Evolutionary conservation across 169 alveolate species (phyloP).

Genomic region (Cryptosporidium canis): DNA sequence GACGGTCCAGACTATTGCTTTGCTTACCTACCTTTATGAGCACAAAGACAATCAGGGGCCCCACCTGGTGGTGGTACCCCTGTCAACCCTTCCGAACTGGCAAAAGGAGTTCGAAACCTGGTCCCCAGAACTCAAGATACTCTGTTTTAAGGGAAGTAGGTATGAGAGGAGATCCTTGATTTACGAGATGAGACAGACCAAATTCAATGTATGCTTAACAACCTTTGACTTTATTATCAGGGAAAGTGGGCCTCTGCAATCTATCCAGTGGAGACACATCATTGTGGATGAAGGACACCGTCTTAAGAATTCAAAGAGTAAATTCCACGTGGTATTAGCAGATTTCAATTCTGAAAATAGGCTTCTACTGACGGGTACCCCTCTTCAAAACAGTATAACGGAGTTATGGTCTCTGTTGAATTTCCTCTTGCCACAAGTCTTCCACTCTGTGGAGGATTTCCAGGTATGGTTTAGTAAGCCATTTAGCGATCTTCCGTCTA

Average conservation of each 20-base stretch:
- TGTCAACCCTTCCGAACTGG: conserved; percentile 94
- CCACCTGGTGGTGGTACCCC: conserved; percentile 90
- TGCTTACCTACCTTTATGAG: conserved; percentile 91
- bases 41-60: conserved; percentile 90
- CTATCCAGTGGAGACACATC: conserved; percentile 86
- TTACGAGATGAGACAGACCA: conserved; percentile 65
- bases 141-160: conserved; percentile 82
- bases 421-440: conserved; percentile 88
- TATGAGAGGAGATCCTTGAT: conserved; percentile 64
- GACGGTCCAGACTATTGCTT: conserved; percentile 95
- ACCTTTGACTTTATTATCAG: conserved; percentile 76
- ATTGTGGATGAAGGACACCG: conserved; percentile 93
- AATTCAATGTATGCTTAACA: conserved; percentile 75
- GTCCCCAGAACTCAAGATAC: conserved; percentile 90
- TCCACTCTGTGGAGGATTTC: conserved; percentile 90
- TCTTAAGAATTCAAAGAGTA: conserved; percentile 88
- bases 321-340: conserved; percentile 72
- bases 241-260: conserved; percentile 60
- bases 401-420: conserved; percentile 91
- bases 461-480: conserved; percentile 92
- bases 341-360: conserved; percentile 74
- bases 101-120: conserved; percentile 90
- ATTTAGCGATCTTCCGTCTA: conserved; percentile 82
- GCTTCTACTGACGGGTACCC: conserved; percentile 90
- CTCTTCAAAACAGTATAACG: conserved; percentile 87